A percentile compares a stretch with the other conserved stretches of the same genome.
phyloP scores from a whole-genome alignment of 106 monocot species.

The Acanthochlamys bracteata region DNA sequence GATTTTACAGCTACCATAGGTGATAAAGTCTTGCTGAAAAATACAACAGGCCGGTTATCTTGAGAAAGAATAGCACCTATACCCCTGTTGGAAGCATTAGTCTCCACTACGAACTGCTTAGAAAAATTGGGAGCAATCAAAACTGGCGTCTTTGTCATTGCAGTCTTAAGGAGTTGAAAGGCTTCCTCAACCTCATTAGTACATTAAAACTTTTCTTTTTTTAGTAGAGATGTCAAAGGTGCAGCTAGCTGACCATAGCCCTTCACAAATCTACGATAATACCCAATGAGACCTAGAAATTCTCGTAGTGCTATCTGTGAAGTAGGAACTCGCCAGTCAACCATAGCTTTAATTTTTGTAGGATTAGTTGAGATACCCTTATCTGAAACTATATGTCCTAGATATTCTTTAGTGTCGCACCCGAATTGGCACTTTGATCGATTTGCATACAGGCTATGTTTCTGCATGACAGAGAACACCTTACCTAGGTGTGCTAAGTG shows the following conservation, averaged over 20 bases:
- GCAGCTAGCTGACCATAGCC: not conserved
- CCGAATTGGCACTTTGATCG: not conserved
- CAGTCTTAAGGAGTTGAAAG: not conserved
- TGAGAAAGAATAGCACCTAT: not conserved
- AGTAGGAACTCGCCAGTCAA: not conserved
- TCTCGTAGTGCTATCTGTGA: not conserved
- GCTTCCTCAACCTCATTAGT: not conserved
- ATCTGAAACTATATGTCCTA: not conserved
- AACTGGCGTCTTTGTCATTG: not conserved
- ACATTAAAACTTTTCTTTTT: not conserved
- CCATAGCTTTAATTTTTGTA: not conserved
- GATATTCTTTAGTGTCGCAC: not conserved
- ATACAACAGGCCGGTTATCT: conserved; percentile 4
- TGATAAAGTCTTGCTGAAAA: not conserved
- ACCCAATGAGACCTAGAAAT: not conserved
- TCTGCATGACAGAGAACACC: not conserved
- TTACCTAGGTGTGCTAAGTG: not conserved
- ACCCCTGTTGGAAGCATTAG: not conserved
- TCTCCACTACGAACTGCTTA: not conserved
- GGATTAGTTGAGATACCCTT: not conserved
- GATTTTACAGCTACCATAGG: not conserved
- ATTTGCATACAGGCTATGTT: not conserved
- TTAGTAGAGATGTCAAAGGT: not conserved
- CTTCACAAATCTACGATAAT: not conserved
- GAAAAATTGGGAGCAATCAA: not conserved